Percentiles rank a stretch among this genome's conserved stretches.
Conservation (phyloP, 1,284 basidiomycete genomes). For the Rugosomyces carneus region DNA sequence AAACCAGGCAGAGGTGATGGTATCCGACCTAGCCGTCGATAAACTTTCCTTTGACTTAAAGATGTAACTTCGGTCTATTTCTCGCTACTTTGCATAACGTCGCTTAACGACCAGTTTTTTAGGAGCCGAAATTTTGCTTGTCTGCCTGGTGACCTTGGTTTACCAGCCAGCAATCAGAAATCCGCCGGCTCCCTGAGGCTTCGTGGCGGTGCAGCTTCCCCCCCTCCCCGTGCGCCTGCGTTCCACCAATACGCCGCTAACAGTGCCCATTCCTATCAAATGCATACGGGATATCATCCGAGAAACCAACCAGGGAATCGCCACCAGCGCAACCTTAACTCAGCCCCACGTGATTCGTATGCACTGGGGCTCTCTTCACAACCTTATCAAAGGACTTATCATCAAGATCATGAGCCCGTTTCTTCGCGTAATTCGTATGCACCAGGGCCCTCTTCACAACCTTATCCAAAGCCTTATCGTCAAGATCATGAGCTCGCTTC, state of each 20-base stretch:
- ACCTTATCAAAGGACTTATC: background rate
- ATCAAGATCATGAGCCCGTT: background rate
- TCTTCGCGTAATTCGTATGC: background rate
- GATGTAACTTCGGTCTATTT: conserved; percentile 11
- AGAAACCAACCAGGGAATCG: no score
- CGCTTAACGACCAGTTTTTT: background rate
- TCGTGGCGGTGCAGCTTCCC: background rate
- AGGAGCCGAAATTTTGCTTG: conserved; percentile 19
- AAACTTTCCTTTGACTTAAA: conserved; percentile 12
- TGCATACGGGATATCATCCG: no score
- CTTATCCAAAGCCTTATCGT: background rate
- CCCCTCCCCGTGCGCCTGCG: background rate
- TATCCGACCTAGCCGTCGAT: conserved; percentile 9
- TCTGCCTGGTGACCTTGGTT: conserved; percentile 8
- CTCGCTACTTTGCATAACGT: background rate
- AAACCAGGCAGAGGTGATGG: conserved; percentile 10
- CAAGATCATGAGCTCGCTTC: background rate
- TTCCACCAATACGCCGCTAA: no score
- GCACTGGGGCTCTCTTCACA: background rate
- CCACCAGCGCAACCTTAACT: background rate
- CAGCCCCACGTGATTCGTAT: background rate
- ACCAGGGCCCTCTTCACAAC: background rate
- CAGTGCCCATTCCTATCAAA: no score
- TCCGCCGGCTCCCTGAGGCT: background rate
- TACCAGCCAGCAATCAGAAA: background rate